These are phyloP conservation scores for Excoecaria agallocha DNA, from an alignment of 345 rosid genomes.

Conservation along the genomic window DNA sequence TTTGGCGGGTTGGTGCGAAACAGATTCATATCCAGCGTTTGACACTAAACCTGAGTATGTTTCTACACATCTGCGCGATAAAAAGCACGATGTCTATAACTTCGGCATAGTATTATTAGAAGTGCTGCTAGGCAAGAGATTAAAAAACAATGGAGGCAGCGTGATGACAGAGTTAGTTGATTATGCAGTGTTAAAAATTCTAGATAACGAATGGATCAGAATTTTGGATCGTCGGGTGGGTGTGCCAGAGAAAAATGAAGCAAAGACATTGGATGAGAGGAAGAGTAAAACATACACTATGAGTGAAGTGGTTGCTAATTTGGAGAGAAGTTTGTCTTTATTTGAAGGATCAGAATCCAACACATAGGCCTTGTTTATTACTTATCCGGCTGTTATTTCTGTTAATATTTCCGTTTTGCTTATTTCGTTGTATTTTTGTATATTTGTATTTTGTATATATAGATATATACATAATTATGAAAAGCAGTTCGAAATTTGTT, in stretches of 20 bases:
- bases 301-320: slow-evolving; percentile 55
- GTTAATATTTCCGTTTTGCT: too few species aligned
- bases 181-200: slow-evolving; percentile 55
- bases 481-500: too few species aligned
- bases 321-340: slow-evolving; percentile 64
- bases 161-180: slow-evolving; percentile 62
- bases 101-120: slow-evolving; percentile 78
- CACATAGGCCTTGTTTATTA: too few species aligned
- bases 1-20: slow-evolving; percentile 40
- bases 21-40: slow-evolving; percentile 64
- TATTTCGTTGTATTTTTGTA: too few species aligned
- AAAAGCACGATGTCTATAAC: slow-evolving; percentile 81
- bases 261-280: slow-evolving; percentile 71
- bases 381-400: too few species aligned
- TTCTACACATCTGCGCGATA: slow-evolving; percentile 51
- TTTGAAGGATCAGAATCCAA: too few species aligned
- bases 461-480: too few species aligned
- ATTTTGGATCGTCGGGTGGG: slow-evolving; percentile 68
- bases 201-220: slow-evolving; percentile 37
- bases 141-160: slow-evolving; percentile 38
- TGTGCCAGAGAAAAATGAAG: slow-evolving; percentile 43
- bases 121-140: slow-evolving; percentile 63
- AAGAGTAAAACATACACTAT: slow-evolving; percentile 59
- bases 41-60: slow-evolving; percentile 82
- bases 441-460: too few species aligned